Base-by-base conservation (phyloP, 1,284 basidiomycete species). In the Mycena citricolor region DNA sequence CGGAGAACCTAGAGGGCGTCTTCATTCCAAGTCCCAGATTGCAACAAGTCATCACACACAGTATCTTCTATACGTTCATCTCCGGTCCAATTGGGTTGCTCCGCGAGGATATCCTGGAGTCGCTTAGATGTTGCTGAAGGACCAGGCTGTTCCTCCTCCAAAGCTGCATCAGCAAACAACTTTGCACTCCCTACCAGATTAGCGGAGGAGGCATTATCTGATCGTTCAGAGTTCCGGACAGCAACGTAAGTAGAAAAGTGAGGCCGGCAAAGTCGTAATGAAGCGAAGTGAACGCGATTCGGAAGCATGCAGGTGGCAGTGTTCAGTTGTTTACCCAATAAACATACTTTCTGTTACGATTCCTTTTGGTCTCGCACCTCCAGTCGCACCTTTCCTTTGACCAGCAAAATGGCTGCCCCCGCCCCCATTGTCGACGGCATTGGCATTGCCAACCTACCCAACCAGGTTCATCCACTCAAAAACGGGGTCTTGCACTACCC, bases 391-490 rank as follows among this genome's bases (percentile, higher is more conserved):
- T 43, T 34, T 32, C 23, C 34, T 44, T 16, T n/a, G n/a, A 28
- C 26, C 13, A 24, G 26, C 32, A 41, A 40, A 32, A 52, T 49
- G 47, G 37, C 47, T 33, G 10, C 42, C 62, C 20, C 35, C 60
- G 56, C 62, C 52, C 62, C 63, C 48, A 52, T 66, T 39, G 66
- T 67, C 50, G 85, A 87, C 65, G 86, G 86, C 55, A 89, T 90
- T 65, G 87, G 87, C 57, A 94, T 93, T 63, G 85, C 85, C 65
- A 98, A 98, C 74, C 77, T 98, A 58, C 95, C 95, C 51, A 98
- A 98, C 78, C 95, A 98, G 83, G 93, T 94, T 40, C 54, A 80
- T 30, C 20, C 30, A 36, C 35, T 45, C 20, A n/a, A n/a, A n/a
- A n/a, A n/a, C 2, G 28, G 19, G 24, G 23, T 40, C 39, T 34